Conservation (phyloP, 495 filamentous ascomycete genomes). For the Endocarpon pusillum region DNA sequence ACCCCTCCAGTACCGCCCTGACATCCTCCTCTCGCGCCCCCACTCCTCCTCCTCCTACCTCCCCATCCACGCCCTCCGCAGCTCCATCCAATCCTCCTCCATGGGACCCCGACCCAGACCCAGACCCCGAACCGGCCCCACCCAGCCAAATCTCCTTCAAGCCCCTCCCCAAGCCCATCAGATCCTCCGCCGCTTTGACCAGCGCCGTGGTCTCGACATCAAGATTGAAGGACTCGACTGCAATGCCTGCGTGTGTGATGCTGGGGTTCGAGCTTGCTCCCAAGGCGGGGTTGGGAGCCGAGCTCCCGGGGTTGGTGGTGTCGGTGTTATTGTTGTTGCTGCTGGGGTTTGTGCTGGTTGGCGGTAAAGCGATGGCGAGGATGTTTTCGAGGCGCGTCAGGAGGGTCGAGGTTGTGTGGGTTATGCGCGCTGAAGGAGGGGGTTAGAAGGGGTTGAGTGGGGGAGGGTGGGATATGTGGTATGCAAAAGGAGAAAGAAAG, state of each 20-base stretch:
- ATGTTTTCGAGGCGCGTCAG: slow-evolving; percentile 46
- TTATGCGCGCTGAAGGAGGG: slow-evolving; percentile 30
- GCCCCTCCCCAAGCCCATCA: slow-evolving; percentile 40
- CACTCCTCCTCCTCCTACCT: no score
- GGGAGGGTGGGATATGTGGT: neutral
- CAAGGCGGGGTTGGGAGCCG: no score
- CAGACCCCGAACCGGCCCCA: no score
- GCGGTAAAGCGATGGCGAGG: slow-evolving; percentile 34
- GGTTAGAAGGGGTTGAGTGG: slow-evolving; percentile 1
- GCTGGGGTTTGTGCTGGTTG: no score
- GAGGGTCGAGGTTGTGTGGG: slow-evolving; percentile 34
- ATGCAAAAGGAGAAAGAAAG: neutral
- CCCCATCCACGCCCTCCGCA: no score
- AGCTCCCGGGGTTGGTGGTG: no score
- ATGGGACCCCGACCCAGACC: no score
- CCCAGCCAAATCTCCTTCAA: slow-evolving; percentile 68
- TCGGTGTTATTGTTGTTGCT: no score
- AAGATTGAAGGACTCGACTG: slow-evolving; percentile 43
- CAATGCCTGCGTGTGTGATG: slow-evolving; percentile 28
- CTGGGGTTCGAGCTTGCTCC: no score
- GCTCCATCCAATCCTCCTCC: slow-evolving; percentile 6
- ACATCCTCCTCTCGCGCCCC: slow-evolving; percentile 36
- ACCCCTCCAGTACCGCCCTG: slow-evolving; percentile 28
- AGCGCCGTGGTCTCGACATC: slow-evolving; percentile 46
- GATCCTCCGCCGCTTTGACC: slow-evolving; percentile 52